Percentiles rank a stretch among this genome's conserved stretches.
Conservation (phyloP, 169 alveolate genomes). For the Cryptosporidium viatorum region DNA sequence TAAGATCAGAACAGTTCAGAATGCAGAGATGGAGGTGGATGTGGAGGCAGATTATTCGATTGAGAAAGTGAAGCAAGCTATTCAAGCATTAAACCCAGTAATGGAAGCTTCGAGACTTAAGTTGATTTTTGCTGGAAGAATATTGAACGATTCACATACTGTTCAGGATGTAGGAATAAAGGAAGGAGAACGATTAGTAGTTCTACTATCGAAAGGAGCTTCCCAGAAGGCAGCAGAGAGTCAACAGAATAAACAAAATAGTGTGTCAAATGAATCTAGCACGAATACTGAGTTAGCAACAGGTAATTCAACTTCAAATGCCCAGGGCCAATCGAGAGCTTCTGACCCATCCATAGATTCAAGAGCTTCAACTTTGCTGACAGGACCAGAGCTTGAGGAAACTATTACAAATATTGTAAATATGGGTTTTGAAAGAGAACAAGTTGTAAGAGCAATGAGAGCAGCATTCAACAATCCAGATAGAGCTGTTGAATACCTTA, state of each 20-base stretch:
- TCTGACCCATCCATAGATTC: constrained; percentile 75
- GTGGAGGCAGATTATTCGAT: constrained; percentile 81
- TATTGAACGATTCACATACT: constrained; percentile 79
- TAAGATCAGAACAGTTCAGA: constrained; percentile 83
- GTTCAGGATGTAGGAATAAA: constrained; percentile 78
- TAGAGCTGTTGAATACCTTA: constrained; percentile 94
- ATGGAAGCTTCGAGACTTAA: constrained; percentile 82
- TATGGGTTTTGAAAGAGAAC: constrained; percentile 92
- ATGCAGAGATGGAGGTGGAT: constrained; percentile 83
- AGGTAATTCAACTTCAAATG: constrained; percentile 4
- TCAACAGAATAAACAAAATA: constrained; percentile 63
- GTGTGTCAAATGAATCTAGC: constrained; percentile 19
- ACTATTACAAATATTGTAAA: constrained; percentile 85
- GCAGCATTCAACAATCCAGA: constrained; percentile 96
- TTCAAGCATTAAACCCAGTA: constrained; percentile 78
- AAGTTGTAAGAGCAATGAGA: constrained; percentile 90
- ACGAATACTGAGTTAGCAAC: constrained; percentile 64
- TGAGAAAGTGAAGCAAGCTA: constrained; percentile 79
- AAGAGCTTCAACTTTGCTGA: constrained; percentile 75
- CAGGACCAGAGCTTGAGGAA: constrained; percentile 83
- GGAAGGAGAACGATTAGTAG: constrained; percentile 85
- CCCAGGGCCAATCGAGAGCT: constrained; percentile 35
- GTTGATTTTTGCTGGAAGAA: constrained; percentile 84
- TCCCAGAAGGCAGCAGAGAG: constrained; percentile 72
- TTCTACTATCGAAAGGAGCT: constrained; percentile 80